phyloP scores from a whole-genome alignment of 768 basidiomycete species.

The Fomitopsis pulvina region DNA sequence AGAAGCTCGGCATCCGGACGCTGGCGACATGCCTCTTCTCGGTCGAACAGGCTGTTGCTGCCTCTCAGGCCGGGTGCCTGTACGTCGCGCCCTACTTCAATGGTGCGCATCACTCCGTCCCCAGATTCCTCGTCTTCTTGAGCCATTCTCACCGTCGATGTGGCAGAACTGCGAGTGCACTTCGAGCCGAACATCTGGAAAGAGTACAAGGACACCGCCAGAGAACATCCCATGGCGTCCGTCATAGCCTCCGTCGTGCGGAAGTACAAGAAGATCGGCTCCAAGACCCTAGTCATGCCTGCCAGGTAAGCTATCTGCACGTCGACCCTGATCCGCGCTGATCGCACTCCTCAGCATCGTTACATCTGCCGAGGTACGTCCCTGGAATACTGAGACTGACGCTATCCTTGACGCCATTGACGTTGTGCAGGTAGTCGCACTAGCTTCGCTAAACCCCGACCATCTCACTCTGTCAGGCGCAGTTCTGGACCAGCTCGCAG shows the following conservation, averaged over 20 bases:
- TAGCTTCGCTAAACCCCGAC: conserved; percentile 33
- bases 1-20: conserved; percentile 41
- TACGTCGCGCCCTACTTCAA: conserved; percentile 55
- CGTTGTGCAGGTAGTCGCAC: conserved; percentile 30
- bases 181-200: conserved; percentile 35
- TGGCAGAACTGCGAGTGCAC: conserved; percentile 40
- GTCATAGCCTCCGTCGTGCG: conserved; percentile 34
- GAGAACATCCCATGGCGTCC: conserved; percentile 35
- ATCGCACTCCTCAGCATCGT: conserved; percentile 33
- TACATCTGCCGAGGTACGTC: conserved; percentile 31
- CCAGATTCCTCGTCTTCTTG: not conserved
- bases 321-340: not conserved
- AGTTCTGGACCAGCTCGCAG: conserved; percentile 33
- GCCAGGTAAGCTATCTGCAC: conserved; percentile 34
- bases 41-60: conserved; percentile 48
- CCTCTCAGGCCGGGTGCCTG: conserved; percentile 44
- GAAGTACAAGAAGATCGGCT: conserved; percentile 28
- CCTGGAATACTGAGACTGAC: too few species aligned
- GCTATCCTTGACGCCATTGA: too few species aligned
- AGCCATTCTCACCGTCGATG: not conserved
- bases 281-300: conserved; percentile 42
- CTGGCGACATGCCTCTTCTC: conserved; percentile 51
- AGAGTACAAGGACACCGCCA: conserved; percentile 30
- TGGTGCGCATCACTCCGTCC: conserved; percentile 22
- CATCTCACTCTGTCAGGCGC: conserved; percentile 37